Conservation (phyloP, 2,329 filamentous ascomycete genomes). For the Pseudopithomyces maydicus region DNA sequence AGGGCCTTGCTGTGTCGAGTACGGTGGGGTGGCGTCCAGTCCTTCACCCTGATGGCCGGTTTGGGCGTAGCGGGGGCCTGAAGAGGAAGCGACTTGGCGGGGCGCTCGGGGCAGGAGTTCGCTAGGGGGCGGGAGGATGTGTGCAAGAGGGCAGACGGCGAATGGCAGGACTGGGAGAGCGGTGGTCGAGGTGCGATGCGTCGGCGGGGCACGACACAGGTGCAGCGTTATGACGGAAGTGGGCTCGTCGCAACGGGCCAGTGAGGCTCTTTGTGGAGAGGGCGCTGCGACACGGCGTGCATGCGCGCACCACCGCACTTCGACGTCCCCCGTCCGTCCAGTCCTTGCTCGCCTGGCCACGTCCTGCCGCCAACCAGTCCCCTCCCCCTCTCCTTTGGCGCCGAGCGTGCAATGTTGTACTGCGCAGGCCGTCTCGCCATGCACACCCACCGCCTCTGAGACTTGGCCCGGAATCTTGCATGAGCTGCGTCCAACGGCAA, state of each 20-base stretch:
- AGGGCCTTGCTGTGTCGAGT: not conserved
- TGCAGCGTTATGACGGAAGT: not conserved
- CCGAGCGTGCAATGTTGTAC: not conserved
- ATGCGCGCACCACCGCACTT: not conserved
- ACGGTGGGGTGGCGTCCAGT: not conserved
- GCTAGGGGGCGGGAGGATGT: not conserved
- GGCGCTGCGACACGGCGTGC: not conserved
- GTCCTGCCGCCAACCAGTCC: not conserved
- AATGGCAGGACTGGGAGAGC: not conserved
- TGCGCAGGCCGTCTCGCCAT: not conserved
- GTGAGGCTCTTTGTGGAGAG: not conserved
- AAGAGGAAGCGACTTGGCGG: conserved; percentile 12
- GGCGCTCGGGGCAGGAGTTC: conserved; percentile 16
- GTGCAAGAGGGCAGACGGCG: not conserved
- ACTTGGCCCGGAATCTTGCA: not conserved
- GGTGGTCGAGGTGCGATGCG: not conserved
- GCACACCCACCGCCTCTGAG: not conserved
- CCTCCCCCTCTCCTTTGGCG: not conserved
- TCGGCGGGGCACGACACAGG: not conserved
- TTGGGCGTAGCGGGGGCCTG: conserved; percentile 10
- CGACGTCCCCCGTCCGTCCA: not conserved
- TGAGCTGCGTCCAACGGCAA: conserved; percentile 1
- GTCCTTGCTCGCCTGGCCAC: not conserved
- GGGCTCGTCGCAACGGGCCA: not conserved
- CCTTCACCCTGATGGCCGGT: conserved; percentile 10